Evolutionary conservation across 495 filamentous ascomycete species (phyloP), one percentile per base, ranked within the genome.

Genomic region (Geopyxis carbonaria): DNA sequence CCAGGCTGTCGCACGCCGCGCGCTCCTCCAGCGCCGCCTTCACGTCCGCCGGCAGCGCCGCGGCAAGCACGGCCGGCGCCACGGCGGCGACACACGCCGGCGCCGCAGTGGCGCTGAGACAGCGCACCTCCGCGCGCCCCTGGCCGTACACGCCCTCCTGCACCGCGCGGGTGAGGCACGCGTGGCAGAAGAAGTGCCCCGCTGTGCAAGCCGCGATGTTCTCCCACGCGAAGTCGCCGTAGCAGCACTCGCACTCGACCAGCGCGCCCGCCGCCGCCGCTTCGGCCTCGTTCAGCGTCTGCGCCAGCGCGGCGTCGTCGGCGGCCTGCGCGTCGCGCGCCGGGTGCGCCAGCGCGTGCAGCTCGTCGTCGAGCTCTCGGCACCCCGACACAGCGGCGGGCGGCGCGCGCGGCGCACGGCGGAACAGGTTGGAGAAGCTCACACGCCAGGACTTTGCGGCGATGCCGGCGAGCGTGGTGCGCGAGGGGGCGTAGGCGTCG

Each of bases 171-270:
- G 74, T 72, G 19, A 97, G 74, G 51, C 89, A 97, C 16, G 65
- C 64, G 55, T 81, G 81, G 63, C 89, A 97, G 43, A 93, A 70
- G 53, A 85, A 68, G 62, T 97, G 89, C 15, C 71, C 72, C 25
- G 66, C 59, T 47, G 62, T 71, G 53, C 89, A 97, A 1, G 75
- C 69, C 5, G 80, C 71, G 15, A 92, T 68, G 57, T 83, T 75
- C 55, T 94, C 81, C 46, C 92, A 91, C 0, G 79, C 62, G 25
- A 67, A 71, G 22, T 83, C 71, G 21, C 68, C 68, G 47, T 79
- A 89, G 60, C 89, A 97, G 61, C 87, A 94, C 49, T 77, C 75
- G 56, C 89, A 97, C 53, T 95, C 89, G 47, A 84, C 77, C 13
- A 86, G 55, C 9, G 42, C 53, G n/a, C 33, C 38, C 18, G 73